A percentile compares a stretch with the other conserved stretches of the same genome.
These are phyloP conservation scores for Phlyctochytrium arcticum DNA, from an alignment of 192 early-diverging fungal species.

Conservation along the genomic window DNA sequence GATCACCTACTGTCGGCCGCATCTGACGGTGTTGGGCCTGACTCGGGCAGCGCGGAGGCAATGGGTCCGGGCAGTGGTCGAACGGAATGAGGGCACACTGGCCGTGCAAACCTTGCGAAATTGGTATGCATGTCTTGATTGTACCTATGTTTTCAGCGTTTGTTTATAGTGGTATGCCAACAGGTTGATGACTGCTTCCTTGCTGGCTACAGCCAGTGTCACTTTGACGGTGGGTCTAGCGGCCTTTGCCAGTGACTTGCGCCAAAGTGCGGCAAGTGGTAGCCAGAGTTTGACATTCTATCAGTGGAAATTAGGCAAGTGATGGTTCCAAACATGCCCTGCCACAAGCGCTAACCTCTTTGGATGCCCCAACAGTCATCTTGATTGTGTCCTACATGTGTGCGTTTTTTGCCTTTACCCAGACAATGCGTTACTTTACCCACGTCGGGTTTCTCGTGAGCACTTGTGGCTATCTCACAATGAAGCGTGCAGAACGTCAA, in stretches of 20 bases:
- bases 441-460: conserved; percentile 1
- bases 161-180: not conserved
- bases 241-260: not conserved
- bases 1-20: not conserved
- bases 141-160: not conserved
- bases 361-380: not conserved
- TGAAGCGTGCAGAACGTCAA: not conserved
- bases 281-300: not conserved
- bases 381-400: not conserved
- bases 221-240: not conserved
- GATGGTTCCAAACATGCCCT: not conserved
- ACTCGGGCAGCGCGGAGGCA: not conserved
- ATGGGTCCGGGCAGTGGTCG: not conserved
- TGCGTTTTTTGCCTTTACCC: conserved; percentile 14
- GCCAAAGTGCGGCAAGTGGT: not conserved
- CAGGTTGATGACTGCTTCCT: conserved; percentile 6
- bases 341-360: too few relatives aligned
- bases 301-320: conserved; percentile 10
- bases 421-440: conserved; percentile 13
- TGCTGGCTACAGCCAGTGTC: not conserved
- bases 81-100: conserved; percentile 3
- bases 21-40: conserved; percentile 5
- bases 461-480: not conserved
- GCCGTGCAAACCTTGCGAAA: conserved; percentile 12
- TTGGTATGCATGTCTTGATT: not conserved